Evolutionary conservation across 345 rosid species (phyloP).

Genomic region (Rhizophora mangle): DNA sequence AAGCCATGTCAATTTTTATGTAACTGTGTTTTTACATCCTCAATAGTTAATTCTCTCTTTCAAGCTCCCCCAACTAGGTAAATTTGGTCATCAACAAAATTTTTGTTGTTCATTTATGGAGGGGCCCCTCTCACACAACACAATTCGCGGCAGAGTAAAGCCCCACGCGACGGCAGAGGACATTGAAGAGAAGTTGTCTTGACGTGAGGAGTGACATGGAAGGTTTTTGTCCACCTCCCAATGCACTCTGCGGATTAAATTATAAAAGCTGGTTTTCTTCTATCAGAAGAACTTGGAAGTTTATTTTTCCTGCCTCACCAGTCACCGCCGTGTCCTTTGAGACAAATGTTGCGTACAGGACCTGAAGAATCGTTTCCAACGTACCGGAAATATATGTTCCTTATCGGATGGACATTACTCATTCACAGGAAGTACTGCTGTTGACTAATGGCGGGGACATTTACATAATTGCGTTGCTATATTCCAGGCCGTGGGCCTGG

Average conservation of each 20-base stretch:
- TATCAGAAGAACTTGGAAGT: constrained; percentile 4
- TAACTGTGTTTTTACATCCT: too few relatives aligned
- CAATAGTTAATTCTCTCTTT: background rate
- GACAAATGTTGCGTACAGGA: constrained; percentile 9
- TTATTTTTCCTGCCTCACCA: constrained; percentile 11
- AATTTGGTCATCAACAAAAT: constrained; percentile 22
- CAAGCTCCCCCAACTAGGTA: constrained; percentile 3
- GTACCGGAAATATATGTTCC: constrained; percentile 3
- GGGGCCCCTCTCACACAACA: constrained; percentile 14
- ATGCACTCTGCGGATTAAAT: constrained; percentile 2
- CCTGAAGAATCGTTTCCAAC: constrained; percentile 6
- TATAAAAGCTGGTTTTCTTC: background rate
- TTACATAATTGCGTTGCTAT: background rate
- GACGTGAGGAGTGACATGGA: constrained; percentile 3
- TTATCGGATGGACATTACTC: background rate
- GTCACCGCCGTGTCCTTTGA: constrained; percentile 5
- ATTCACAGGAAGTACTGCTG: background rate
- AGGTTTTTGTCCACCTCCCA: constrained; percentile 1
- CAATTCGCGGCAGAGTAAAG: constrained; percentile 19
- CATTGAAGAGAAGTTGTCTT: constrained; percentile 16
- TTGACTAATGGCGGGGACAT: background rate
- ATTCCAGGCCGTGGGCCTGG: too few relatives aligned
- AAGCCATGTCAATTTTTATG: too few relatives aligned
- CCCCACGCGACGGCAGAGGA: constrained; percentile 20
- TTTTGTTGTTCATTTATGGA: background rate